phyloP scores from a whole-genome alignment of 768 basidiomycete species.

The Coprinopsis cinerea region DNA sequence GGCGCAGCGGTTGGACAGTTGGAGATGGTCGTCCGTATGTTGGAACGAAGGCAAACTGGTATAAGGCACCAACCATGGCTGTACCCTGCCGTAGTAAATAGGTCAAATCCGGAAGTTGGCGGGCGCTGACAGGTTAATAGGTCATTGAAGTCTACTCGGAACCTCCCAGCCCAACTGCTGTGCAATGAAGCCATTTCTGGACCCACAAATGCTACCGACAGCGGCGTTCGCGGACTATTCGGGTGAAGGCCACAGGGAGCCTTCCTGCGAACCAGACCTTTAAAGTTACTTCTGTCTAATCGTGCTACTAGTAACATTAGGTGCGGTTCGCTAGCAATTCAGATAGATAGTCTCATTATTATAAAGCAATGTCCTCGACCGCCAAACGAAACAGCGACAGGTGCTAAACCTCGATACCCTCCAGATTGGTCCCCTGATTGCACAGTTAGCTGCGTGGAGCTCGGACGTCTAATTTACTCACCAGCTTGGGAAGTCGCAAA shows the following conservation, averaged over 20 bases:
- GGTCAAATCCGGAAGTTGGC: conserved; percentile 5
- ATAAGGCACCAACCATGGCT: conserved; percentile 2
- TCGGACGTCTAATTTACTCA: conserved; percentile 36
- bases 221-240: too few relatives aligned
- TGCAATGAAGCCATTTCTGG: not conserved
- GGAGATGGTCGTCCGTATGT: not conserved
- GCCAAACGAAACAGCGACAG: not conserved
- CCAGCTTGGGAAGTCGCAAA: conserved; percentile 73
- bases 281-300: too few relatives aligned
- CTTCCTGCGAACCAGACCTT: too few relatives aligned
- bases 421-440: conserved; percentile 72
- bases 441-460: not conserved
- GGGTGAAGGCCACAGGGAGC: too few relatives aligned
- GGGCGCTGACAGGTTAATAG: conserved; percentile 6
- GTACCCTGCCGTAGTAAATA: not conserved
- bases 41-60: not conserved
- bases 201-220: too few relatives aligned
- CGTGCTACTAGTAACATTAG: too few relatives aligned
- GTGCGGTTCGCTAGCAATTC: conserved; percentile 6
- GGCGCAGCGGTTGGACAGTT: not conserved
- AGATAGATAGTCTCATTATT: not conserved
- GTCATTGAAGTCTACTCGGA: not conserved
- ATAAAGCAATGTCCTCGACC: not conserved
- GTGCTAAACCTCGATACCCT: conserved; percentile 70
- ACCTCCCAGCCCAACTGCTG: not conserved